Percentiles rank a stretch among this genome's conserved stretches.
Conservation (phyloP, 2,329 filamentous ascomycete genomes). For the Lecanicillium sp. region DNA sequence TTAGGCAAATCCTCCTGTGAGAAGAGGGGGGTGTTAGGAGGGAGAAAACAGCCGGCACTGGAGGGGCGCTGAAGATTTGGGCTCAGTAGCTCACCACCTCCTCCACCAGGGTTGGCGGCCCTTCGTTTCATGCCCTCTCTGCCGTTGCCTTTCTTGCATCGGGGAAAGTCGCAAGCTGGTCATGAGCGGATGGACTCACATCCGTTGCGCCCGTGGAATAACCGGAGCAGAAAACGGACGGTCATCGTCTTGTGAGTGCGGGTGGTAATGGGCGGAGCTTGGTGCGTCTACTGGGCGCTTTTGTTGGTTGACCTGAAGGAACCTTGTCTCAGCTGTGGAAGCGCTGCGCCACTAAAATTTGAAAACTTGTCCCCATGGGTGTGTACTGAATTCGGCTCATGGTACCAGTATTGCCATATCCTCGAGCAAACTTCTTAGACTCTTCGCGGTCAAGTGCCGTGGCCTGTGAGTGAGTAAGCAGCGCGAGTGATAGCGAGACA, state of each 20-base stretch:
- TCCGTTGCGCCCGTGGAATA: not conserved
- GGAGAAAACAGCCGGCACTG: too few relatives aligned
- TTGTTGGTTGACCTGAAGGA: conserved; percentile 4
- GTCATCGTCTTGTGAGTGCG: not conserved
- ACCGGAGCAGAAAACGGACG: not conserved
- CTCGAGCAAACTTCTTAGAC: too few relatives aligned
- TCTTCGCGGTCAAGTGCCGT: too few relatives aligned
- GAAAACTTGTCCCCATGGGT: too few relatives aligned
- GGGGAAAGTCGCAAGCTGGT: not conserved
- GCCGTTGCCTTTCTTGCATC: not conserved
- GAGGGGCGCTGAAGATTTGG: too few relatives aligned
- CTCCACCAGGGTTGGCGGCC: conserved; percentile 7
- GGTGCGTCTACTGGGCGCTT: conserved; percentile 7
- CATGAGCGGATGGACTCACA: not conserved
- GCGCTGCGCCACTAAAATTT: conserved; percentile 7
- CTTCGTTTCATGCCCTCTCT: not conserved
- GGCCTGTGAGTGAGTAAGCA: too few relatives aligned
- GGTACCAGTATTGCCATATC: too few relatives aligned
- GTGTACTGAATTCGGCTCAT: too few relatives aligned
- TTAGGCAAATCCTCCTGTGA: not conserved
- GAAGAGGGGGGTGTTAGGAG: not conserved
- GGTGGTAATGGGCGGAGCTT: not conserved
- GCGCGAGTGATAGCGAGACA: too few relatives aligned
- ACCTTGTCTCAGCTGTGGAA: not conserved
- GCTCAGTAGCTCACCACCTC: too few relatives aligned